A percentile compares a stretch with the other conserved stretches of the same genome.
These are phyloP conservation scores for Daphne laureola DNA, from an alignment of 441 rosid genomes.

Conservation along the genomic window DNA sequence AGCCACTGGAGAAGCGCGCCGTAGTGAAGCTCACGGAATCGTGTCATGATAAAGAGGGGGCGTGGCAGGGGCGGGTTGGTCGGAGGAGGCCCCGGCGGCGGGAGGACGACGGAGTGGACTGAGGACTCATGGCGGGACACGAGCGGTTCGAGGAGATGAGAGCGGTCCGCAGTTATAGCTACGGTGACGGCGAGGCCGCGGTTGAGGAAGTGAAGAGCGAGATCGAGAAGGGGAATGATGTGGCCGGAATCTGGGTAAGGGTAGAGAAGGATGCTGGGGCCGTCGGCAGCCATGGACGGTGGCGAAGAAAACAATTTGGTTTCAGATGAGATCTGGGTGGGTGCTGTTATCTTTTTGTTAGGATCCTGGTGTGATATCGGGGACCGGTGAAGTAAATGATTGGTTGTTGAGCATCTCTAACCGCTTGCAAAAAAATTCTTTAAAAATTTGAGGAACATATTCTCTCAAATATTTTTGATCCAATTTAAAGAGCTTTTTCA, in stretches of 20 bases:
- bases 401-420: no score
- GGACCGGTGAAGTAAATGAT: no score
- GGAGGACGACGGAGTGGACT: conserved; percentile 30
- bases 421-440: no score
- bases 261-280: conserved; percentile 32
- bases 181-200: conserved; percentile 20
- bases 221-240: conserved; percentile 44
- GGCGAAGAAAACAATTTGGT: neutral
- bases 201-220: conserved; percentile 23
- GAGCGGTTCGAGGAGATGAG: conserved; percentile 29
- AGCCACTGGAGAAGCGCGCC: conserved; percentile 35
- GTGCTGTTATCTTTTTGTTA: no score
- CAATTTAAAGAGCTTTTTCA: no score
- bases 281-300: neutral
- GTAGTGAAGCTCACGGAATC: conserved; percentile 30
- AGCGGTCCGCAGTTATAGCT: conserved; percentile 15
- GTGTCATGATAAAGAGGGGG: conserved; percentile 19
- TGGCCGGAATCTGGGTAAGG: conserved; percentile 48
- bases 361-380: no score
- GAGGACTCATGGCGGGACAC: conserved; percentile 15
- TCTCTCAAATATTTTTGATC: no score
- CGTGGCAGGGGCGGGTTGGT: conserved; percentile 17
- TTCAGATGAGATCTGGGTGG: no score
- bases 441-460: no score
- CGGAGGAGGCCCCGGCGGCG: conserved; percentile 21